These are phyloP conservation scores for Sesbania bispinosa DNA, from an alignment of 306 rosid species.

Conservation along the genomic window DNA sequence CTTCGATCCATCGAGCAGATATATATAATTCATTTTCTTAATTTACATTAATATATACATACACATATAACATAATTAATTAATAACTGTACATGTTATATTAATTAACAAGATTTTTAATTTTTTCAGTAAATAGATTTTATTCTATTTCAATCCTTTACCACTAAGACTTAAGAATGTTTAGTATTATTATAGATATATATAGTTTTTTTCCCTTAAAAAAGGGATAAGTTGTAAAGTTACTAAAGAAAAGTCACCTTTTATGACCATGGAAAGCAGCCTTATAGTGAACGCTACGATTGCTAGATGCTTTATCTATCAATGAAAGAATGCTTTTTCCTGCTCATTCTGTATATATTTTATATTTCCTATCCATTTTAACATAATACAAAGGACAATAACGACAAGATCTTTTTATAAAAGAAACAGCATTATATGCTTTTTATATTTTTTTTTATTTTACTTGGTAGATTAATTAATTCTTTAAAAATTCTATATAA, in stretches of 20 bases:
- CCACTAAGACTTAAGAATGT: too few species aligned
- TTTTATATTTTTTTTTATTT: neutral
- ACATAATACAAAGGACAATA: neutral
- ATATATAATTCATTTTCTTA: too few species aligned
- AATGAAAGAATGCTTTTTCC: neutral
- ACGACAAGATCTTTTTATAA: neutral
- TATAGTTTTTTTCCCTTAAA: neutral
- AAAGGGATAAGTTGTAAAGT: neutral
- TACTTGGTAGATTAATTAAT: neutral
- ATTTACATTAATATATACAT: too few species aligned
- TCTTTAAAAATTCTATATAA: neutral
- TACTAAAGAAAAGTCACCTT: neutral
- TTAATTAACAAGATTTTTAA: too few species aligned
- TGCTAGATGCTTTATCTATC: neutral
- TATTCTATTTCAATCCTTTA: neutral
- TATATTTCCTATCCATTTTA: neutral
- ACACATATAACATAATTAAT: neutral
- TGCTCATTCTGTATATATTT: neutral
- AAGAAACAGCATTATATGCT: neutral
- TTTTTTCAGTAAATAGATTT: too few species aligned
- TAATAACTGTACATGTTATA: neutral
- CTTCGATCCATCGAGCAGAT: neutral
- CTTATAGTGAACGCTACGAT: neutral
- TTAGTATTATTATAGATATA: neutral
- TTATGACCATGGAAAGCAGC: constrained; percentile 23